These are phyloP conservation scores for Penicillium sclerotiorum DNA, from an alignment of 2,329 filamentous ascomycete species.

Conservation along the genomic window DNA sequence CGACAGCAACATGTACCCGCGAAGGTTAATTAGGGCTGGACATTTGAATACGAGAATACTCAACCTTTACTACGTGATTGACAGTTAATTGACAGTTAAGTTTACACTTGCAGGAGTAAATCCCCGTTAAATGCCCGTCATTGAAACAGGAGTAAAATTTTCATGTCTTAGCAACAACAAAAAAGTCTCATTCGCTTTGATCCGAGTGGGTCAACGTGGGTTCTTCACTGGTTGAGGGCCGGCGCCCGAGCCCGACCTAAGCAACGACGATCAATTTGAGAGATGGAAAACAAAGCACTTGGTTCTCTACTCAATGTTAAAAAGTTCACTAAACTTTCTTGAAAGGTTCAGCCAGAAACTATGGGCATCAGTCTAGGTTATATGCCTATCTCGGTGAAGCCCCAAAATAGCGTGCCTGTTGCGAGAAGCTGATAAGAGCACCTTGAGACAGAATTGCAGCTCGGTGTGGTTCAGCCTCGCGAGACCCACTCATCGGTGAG, in stretches of 20 bases:
- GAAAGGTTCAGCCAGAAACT: background rate
- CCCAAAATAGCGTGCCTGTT: background rate
- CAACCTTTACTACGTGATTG: no score
- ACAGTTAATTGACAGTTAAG: no score
- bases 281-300: background rate
- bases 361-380: constrained; percentile 10
- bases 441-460: background rate
- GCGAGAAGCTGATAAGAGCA: constrained; percentile 14
- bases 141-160: constrained; percentile 1
- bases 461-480: constrained; percentile 5
- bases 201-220: constrained; percentile 16
- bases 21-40: no score
- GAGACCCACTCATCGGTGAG: constrained; percentile 14
- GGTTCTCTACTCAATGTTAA: background rate
- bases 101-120: background rate
- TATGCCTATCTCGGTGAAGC: constrained; percentile 14
- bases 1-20: no score
- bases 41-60: no score
- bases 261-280: constrained; percentile 14
- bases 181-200: constrained; percentile 5
- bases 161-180: background rate
- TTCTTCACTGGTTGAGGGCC: constrained; percentile 14
- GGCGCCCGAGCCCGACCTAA: constrained; percentile 12
- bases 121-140: background rate
- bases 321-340: background rate